Evolutionary conservation across 148 eudicot species (phyloP).

Genomic region (Oxyria digyna): DNA sequence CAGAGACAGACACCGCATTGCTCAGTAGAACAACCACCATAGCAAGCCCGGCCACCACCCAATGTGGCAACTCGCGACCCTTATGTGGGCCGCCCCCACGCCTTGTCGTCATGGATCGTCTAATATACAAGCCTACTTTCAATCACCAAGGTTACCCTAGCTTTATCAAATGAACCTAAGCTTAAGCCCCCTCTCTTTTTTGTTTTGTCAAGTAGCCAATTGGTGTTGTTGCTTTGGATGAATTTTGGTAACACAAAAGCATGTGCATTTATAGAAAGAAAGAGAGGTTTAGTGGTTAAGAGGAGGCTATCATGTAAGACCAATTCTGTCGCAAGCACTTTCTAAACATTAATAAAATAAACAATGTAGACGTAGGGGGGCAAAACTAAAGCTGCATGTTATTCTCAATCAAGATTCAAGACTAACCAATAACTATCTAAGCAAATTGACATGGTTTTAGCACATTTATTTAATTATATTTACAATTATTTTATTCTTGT

Average conservation of each 20-base stretch:
- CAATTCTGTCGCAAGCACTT: neutral
- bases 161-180: neutral
- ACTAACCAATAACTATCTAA: neutral
- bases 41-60: neutral
- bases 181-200: neutral
- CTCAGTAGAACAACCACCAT: neutral
- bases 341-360: neutral
- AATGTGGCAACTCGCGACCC: slow-evolving; percentile 5
- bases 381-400: too few species aligned
- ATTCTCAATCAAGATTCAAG: neutral
- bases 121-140: neutral
- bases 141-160: neutral
- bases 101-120: neutral
- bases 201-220: neutral
- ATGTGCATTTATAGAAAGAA: neutral
- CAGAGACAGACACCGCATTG: neutral
- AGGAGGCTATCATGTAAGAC: neutral
- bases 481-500: neutral
- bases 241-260: neutral
- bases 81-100: neutral
- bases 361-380: neutral
- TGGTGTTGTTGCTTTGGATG: neutral
- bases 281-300: neutral
- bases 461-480: neutral
- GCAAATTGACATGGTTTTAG: neutral